These are phyloP conservation scores for Colletotrichum lindemuthianum DNA, from an alignment of 2,329 filamentous ascomycete species.

Conservation along the genomic window DNA sequence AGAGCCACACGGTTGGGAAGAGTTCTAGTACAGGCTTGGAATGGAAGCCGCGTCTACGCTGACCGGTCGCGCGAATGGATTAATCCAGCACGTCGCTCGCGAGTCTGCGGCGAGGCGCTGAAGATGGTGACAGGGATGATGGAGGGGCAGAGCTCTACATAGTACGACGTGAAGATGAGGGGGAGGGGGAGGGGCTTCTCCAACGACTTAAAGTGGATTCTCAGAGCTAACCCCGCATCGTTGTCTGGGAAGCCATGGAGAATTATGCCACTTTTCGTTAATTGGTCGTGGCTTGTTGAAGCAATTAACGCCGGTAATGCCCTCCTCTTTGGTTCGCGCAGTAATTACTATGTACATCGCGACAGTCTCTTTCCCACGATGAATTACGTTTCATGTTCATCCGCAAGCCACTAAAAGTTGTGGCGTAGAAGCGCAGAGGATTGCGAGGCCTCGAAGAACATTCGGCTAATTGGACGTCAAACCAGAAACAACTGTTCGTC, in stretches of 20 bases:
- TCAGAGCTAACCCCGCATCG: no score
- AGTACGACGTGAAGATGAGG: conserved; percentile 1
- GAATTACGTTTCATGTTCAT: not conserved
- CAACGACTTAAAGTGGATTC: not conserved
- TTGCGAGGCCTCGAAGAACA: no score
- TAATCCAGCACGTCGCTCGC: not conserved
- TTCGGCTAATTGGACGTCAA: no score
- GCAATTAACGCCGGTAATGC: conserved; percentile 27
- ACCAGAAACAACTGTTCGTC: no score
- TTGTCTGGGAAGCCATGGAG: conserved; percentile 1
- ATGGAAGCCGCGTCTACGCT: not conserved
- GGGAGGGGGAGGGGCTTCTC: conserved; percentile 22
- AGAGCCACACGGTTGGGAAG: not conserved
- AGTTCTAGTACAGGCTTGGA: not conserved
- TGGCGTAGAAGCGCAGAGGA: no score
- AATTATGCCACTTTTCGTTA: conserved; percentile 22
- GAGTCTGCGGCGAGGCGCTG: conserved; percentile 8
- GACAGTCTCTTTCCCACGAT: not conserved
- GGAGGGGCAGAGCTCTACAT: conserved; percentile 12
- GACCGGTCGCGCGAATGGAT: not conserved
- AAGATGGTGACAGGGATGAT: conserved; percentile 3
- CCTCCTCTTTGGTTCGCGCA: not conserved
- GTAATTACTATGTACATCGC: not conserved
- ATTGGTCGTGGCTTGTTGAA: conserved; percentile 4
- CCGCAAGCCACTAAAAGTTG: not conserved